Base-by-base conservation (phyloP, 441 rosid species). In the Theobroma grandiflorum region DNA sequence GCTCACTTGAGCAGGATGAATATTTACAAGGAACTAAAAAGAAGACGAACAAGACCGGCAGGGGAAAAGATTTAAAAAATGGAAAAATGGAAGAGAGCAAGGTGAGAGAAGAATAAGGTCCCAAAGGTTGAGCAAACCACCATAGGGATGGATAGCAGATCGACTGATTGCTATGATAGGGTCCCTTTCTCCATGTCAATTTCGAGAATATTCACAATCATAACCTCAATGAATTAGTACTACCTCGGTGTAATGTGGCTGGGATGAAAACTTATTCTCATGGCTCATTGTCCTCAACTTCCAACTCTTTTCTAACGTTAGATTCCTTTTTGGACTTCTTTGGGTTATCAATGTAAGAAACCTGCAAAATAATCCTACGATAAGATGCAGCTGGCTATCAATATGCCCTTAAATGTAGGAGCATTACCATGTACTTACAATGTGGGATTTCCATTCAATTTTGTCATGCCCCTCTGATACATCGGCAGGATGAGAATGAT, bases 371-470 rank as follows among this genome's bases (percentile, higher is more conserved):
- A 50, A 37, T 22, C 69, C 37, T 16, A 20, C 67, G 31, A 65
- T 33, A 14, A 45, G 57, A 62, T 38, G 14, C 11, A 15, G 43
- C 16, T 55, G 5, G 45, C 40, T 22, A 67, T 16, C 72, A 14
- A 12, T 45, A 22, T 26, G 58, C 43, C 15, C 4, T 74, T 35
- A 40, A 58, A 69, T 40, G 45, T 61, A 33, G 76, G 12, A 53
- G 53, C 40, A 8, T 61, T n/a, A 57, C 10, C 12, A 45, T 42
- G 11, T 49, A 83, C 99, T 90, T 89, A 94, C 98, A 66, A 92
- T 88, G 70, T 89, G 84, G 59, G 99, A 93, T 82, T 90, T 96
- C 98, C 98, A 93, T 80, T 90, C 92, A 35, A 79, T 75, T 80
- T 86, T 88, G 67, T 86, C 85, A 15, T 81, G 79, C 18, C 79